Evolutionary conservation across 257 asterid species (phyloP).

Genomic region (Pogostemon cablin): DNA sequence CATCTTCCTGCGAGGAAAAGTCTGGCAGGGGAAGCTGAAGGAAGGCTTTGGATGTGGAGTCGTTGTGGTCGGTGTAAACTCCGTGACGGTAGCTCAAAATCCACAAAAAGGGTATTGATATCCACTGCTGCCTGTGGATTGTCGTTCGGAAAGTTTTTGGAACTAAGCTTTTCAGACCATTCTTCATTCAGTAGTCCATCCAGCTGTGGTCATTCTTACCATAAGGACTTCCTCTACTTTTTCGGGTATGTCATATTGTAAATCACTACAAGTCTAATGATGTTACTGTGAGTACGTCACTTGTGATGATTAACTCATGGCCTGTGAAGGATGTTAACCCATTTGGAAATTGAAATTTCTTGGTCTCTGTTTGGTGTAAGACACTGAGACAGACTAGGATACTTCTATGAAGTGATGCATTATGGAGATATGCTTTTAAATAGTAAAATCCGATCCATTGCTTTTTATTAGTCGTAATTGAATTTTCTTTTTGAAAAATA

Average conservation of each 20-base stretch:
- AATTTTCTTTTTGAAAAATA: neutral
- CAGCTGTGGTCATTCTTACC: constrained; percentile 88
- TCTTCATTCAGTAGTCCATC: constrained; percentile 65
- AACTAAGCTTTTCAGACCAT: constrained; percentile 80
- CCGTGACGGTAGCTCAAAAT: constrained; percentile 50
- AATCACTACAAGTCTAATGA: neutral
- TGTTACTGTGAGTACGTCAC: neutral
- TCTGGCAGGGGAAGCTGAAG: constrained; percentile 79
- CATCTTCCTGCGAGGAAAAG: constrained; percentile 55
- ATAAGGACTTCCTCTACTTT: constrained; percentile 84
- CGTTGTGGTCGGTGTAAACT: constrained; percentile 82
- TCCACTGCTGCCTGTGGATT: constrained; percentile 84
- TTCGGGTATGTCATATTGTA: constrained; percentile 68
- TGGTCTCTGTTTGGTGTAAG: neutral
- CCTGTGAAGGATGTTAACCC: neutral
- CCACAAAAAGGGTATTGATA: constrained; percentile 81
- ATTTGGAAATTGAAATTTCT: neutral
- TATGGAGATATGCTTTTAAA: neutral
- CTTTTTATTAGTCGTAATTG: neutral
- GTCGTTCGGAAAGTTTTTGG: constrained; percentile 93
- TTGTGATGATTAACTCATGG: neutral
- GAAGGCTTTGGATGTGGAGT: constrained; percentile 99
- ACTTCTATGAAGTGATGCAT: too few species aligned
- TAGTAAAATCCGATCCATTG: neutral
- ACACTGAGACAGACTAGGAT: too few species aligned